These are phyloP conservation scores for Phaeomoniella chlamydospora DNA, from an alignment of 2,329 filamentous ascomycete species.

Conservation along the genomic window DNA sequence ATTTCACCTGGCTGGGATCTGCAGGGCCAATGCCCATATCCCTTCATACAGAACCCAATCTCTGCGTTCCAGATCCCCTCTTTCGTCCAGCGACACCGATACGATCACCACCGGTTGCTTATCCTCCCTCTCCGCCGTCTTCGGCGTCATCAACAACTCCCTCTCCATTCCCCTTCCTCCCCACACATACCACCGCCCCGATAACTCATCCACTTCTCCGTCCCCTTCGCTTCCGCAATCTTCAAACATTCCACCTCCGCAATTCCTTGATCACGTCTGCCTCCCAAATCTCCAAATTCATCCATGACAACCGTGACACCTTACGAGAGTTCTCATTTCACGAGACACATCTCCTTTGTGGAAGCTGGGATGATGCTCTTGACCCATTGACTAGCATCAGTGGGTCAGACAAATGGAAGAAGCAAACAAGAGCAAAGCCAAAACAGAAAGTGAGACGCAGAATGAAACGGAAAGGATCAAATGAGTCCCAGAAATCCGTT, in stretches of 20 bases:
- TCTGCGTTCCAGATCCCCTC: slow-evolving; percentile 39
- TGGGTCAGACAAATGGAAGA: slow-evolving; percentile 20
- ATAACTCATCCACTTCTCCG: slow-evolving; percentile 21
- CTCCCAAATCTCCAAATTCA: slow-evolving; percentile 54
- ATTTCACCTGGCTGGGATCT: slow-evolving; percentile 61
- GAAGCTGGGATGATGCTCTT: slow-evolving; percentile 73
- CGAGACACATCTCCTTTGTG: slow-evolving; percentile 54
- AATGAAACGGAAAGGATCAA: background rate
- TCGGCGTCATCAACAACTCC: slow-evolving; percentile 20
- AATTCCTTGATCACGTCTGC: slow-evolving; percentile 56
- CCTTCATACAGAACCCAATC: slow-evolving; percentile 48
- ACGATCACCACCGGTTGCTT: slow-evolving; percentile 54
- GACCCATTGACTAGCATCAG: slow-evolving; percentile 43
- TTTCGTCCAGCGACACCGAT: slow-evolving; percentile 25
- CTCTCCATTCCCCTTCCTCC: slow-evolving; percentile 21
- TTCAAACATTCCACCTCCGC: slow-evolving; percentile 55
- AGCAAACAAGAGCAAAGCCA: too few relatives aligned
- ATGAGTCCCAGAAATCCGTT: background rate
- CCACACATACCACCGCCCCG: too few relatives aligned
- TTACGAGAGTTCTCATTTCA: slow-evolving; percentile 71
- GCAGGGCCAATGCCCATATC: slow-evolving; percentile 63
- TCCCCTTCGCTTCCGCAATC: slow-evolving; percentile 49
- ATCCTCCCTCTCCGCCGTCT: slow-evolving; percentile 48
- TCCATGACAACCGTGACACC: slow-evolving; percentile 50
- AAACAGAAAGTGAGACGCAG: slow-evolving; percentile 8